Percentiles rank a stretch among this genome's conserved stretches.
These are phyloP conservation scores for Pseudozyma sp. DNA, from an alignment of 1,284 basidiomycete species.

Conservation along the genomic window DNA sequence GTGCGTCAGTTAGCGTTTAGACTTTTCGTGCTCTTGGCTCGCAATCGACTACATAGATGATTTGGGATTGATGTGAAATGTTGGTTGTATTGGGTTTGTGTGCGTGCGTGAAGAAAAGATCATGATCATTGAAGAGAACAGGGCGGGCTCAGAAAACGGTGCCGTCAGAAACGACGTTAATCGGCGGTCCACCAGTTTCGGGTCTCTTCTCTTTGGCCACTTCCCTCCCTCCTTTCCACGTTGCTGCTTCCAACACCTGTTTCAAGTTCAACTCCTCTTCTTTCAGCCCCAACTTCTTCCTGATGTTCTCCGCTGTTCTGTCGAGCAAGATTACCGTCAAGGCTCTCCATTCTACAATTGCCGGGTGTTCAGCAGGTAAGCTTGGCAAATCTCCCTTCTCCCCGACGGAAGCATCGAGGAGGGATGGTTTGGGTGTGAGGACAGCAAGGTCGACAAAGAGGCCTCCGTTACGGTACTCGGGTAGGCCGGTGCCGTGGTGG, in stretches of 20 bases:
- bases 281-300: constrained; percentile 36
- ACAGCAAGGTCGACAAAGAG: constrained; percentile 83
- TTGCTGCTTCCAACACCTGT: constrained; percentile 91
- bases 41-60: not conserved
- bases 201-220: constrained; percentile 84
- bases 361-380: constrained; percentile 82
- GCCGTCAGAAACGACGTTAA: constrained; percentile 68
- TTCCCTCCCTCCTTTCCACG: constrained; percentile 91
- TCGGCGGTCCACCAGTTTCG: constrained; percentile 82
- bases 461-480: constrained; percentile 72
- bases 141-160: constrained; percentile 29
- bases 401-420: constrained; percentile 72
- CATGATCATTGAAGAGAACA: not conserved
- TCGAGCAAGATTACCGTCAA: constrained; percentile 87
- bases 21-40: not conserved
- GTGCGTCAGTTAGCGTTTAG: not conserved
- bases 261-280: constrained; percentile 78
- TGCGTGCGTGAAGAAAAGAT: not conserved
- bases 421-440: constrained; percentile 32
- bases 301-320: constrained; percentile 38
- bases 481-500: constrained; percentile 77
- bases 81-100: not conserved
- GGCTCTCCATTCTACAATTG: constrained; percentile 94
- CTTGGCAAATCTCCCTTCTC: constrained; percentile 46
- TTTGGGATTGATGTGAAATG: not conserved